Base-by-base conservation (phyloP, 1,284 basidiomycete genomes). In the Wallemia mellicola region DNA sequence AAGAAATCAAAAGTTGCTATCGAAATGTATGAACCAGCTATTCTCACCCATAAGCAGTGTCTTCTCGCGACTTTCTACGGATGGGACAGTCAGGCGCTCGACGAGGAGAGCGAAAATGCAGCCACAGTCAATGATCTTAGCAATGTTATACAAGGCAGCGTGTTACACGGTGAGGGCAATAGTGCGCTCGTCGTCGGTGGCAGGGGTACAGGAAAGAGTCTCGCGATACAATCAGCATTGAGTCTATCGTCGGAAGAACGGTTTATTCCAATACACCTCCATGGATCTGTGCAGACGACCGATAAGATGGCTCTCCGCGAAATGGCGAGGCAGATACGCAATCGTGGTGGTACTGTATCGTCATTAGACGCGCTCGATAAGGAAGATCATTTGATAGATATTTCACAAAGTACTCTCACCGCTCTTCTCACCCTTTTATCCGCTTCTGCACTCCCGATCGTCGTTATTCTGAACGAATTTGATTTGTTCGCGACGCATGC, bases 291-390 rank as follows among this genome's bases (percentile, higher is more conserved):
- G 0, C 87, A 94, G 64, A 77, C 76, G 27, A 86, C 81, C 58
- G 91, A 94, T 67, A 76, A 83, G 27, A 72, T 86, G 2, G 91
- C 91, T n/a, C 79, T 94, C 68, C 79, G 82, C n/a, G 86, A 92
- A 69, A 84, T 95, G 64, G 86, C 86, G 0, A 74, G 81, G 59
- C 91, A 96, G 66, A 69, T 88, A 2, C 71, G 76, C 7, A 73
- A 76, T 62, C 82, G 84, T 15, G 61, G 61, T 22, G 60, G 60
- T 15, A 28, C 55, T 3, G 55, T 57, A 68, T 82, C 75, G 0
- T 74, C 78, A 60, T 66, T 77, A 1, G 65, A 74, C 25, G 69
- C 69, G 15, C 66, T 67, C 38, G 71, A 69, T 5, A 70, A 72
- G 38, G 70, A 68, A 0, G 72, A 73, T 7, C 7, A 15, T 15